These are phyloP conservation scores for Rauvolfia tetraphylla DNA, from an alignment of 257 asterid genomes.

Conservation along the genomic window DNA sequence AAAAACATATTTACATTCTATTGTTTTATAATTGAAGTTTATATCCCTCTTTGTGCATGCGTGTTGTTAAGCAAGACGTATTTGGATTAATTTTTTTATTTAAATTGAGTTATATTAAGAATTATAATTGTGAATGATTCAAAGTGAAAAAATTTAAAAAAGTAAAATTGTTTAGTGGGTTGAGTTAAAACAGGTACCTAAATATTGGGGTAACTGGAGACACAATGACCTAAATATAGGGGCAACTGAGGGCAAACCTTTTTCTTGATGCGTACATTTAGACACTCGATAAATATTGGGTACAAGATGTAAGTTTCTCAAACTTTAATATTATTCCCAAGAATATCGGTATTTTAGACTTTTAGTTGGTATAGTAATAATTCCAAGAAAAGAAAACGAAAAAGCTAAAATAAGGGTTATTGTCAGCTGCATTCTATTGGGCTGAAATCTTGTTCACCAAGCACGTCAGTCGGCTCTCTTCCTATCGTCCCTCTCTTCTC, in stretches of 20 bases:
- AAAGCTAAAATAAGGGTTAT: background rate
- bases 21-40: background rate
- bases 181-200: background rate
- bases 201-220: background rate
- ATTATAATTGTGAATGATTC: too few relatives aligned
- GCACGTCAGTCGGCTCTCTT: conserved; percentile 3
- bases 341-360: background rate
- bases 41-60: too few relatives aligned
- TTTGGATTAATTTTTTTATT: too few relatives aligned
- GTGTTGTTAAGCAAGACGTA: too few relatives aligned
- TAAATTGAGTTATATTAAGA: too few relatives aligned
- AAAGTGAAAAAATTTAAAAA: too few relatives aligned
- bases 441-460: conserved; percentile 13
- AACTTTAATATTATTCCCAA: too few relatives aligned
- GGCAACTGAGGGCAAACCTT: background rate
- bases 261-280: too few relatives aligned
- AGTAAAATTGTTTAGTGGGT: background rate
- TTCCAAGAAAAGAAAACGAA: background rate
- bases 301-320: background rate
- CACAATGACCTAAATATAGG: background rate
- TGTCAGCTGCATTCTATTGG: background rate
- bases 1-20: too few relatives aligned
- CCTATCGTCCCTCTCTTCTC: background rate
- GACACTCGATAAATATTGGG: background rate
- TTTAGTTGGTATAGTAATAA: too few relatives aligned